Evolutionary conservation across 805 yeast species (phyloP).

Genomic region (Metschnikowia corniflorae): DNA sequence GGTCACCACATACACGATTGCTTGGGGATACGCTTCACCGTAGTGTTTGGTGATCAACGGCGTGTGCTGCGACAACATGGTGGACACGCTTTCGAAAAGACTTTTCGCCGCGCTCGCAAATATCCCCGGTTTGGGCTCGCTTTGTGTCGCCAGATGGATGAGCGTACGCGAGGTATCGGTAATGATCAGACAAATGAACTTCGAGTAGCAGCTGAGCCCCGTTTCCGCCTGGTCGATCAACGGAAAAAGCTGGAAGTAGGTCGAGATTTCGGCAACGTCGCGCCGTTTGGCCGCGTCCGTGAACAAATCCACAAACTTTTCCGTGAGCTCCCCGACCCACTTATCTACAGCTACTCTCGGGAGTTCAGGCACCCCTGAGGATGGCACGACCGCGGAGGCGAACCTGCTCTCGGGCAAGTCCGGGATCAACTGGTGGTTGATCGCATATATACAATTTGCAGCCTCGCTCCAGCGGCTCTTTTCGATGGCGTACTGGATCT

Average conservation of each 20-base stretch:
- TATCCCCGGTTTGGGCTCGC: constrained; percentile 41
- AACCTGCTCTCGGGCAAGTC: constrained; percentile 58
- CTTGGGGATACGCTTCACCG: constrained; percentile 45
- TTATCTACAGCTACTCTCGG: constrained; percentile 56
- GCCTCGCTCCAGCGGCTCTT: constrained; percentile 73
- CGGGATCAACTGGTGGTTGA: constrained; percentile 46
- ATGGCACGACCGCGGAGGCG: constrained; percentile 80
- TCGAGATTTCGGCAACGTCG: constrained; percentile 68
- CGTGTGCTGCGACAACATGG: constrained; percentile 82
- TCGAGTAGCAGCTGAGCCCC: constrained; percentile 80
- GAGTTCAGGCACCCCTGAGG: constrained; percentile 76
- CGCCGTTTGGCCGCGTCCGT: constrained; percentile 61
- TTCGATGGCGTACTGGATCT: constrained; percentile 66
- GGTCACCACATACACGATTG: constrained; percentile 64
- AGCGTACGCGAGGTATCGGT: constrained; percentile 72
- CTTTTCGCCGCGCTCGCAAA: constrained; percentile 60
- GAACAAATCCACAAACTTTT: constrained; percentile 60
- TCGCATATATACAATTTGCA: constrained; percentile 55
- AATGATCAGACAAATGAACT: constrained; percentile 80
- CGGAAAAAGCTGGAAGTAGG: constrained; percentile 84
- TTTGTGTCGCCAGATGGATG: constrained; percentile 39
- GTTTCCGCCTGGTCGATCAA: constrained; percentile 65
- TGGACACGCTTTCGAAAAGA: constrained; percentile 79
- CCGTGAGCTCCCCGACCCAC: constrained; percentile 59
- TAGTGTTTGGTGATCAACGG: constrained; percentile 72